Evolutionary conservation across 345 rosid species (phyloP), one percentile per base, ranked within the genome.

Genomic region (Firmiana major): DNA sequence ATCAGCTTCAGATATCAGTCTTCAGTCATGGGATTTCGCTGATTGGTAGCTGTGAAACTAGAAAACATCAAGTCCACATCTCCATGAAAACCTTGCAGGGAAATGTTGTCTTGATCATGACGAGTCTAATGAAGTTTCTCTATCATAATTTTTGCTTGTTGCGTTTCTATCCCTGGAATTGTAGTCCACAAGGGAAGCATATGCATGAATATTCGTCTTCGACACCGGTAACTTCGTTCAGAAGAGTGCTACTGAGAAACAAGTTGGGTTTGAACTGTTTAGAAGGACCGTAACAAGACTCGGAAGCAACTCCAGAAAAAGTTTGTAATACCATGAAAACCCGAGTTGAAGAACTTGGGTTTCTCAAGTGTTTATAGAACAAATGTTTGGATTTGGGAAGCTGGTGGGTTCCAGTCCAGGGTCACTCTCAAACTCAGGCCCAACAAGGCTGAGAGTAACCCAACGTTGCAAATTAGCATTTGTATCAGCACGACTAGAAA

Each of bases 131-230:
- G 42, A 49, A 28, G 4, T 36, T 26, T 71, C 43, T 54, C 54
- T 31, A n/a, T 51, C 46, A 54, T 51, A 9, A 48, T 49, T 68
- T 26, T 1, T 31, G 40, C 3, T 15, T 16, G 22, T 53, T 31
- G 34, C 63, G 17, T 16, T 51, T 71, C 28, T 28, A 9, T 0
- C 16, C 63, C 10, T 1, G 48, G 59, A 72, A 72, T 54, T 49
- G 60, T 36, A 9, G 48, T 72, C 75, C 75, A 54, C 28, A 72
- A 36, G 0, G 26, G 75, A 31, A 72, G 75, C 63, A 36, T 54
- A 54, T 72, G 48, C 26, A 54, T 19, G 75, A 51, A 72, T 49
- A 31, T 70, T 48, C 43, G 28, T 40, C 5, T 21, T 8, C 70
- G 46, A 43, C 40, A 36, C 40, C 40, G 12, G 46, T 43, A 2